Conservation (phyloP, 192 early-diverging fungal species). For the Ramicandelaber brevisporus region DNA sequence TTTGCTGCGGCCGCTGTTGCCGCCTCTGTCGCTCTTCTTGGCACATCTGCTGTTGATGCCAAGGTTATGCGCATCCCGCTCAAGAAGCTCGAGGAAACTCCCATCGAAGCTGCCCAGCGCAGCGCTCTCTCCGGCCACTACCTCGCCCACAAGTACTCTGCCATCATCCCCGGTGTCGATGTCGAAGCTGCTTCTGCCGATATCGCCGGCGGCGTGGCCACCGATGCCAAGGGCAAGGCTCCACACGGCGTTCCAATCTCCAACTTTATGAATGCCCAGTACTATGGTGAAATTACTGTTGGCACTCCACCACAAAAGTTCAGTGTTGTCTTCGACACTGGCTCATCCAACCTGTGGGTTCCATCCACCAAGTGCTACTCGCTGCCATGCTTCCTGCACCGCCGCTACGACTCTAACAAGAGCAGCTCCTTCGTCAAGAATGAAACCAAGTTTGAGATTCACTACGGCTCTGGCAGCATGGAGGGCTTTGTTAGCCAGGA, state of each 20-base stretch:
- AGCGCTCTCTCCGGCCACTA: constrained; percentile 34
- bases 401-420: constrained; percentile 57
- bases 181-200: constrained; percentile 5
- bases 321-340: constrained; percentile 83
- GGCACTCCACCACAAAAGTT: constrained; percentile 80
- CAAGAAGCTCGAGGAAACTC: constrained; percentile 38
- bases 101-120: constrained; percentile 27
- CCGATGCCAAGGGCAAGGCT: constrained; percentile 23
- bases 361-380: constrained; percentile 79
- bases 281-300: constrained; percentile 72
- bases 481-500: constrained; percentile 87
- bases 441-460: constrained; percentile 86
- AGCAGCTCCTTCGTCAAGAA: constrained; percentile 62
- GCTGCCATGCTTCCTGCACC: constrained; percentile 89
- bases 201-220: constrained; percentile 16
- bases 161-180: constrained; percentile 7
- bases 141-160: constrained; percentile 61
- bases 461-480: constrained; percentile 75
- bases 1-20: too few species aligned
- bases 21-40: too few species aligned
- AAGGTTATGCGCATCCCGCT: constrained; percentile 19
- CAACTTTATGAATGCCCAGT: constrained; percentile 91
- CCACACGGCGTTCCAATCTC: constrained; percentile 52
- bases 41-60: too few species aligned
- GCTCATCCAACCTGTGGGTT: constrained; percentile 89